Base-by-base conservation (phyloP, 139 green algal species). In the Ettlia oleoabundans region DNA sequence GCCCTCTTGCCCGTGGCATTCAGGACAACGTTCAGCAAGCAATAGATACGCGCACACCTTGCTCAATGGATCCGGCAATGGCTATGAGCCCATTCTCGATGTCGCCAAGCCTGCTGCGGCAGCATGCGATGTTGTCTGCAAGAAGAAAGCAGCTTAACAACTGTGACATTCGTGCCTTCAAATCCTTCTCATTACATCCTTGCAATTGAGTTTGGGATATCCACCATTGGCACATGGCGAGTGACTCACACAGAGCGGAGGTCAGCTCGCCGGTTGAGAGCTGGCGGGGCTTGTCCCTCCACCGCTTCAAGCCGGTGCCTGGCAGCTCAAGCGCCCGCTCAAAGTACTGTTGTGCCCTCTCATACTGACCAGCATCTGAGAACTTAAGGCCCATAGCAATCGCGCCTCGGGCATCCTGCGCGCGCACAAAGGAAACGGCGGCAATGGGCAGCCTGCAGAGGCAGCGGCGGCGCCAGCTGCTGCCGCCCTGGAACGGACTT, bases 111-210 rank as follows among this genome's bases (percentile, higher is more conserved):
- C 83, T 71, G 19, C 86, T 85, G 75, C 94, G 88, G 55, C 92
- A 96, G 85, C 94, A 97, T 1, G 94, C 93, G 37, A 96, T 95
- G 86, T 65, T 58, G 47, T 58, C n/a, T n/a, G n/a, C n/a, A n/a
- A n/a, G n/a, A n/a, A n/a, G n/a, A n/a, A n/a, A n/a, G n/a, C n/a
- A n/a, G n/a, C n/a, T n/a, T n/a, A n/a, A n/a, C n/a, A n/a, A n/a
- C n/a, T n/a, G n/a, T n/a, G n/a, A n/a, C n/a, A n/a, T n/a, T n/a
- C n/a, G n/a, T n/a, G n/a, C n/a, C n/a, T n/a, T n/a, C n/a, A n/a
- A n/a, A n/a, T n/a, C n/a, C n/a, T n/a, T n/a, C n/a, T n/a, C n/a
- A n/a, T n/a, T n/a, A n/a, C n/a, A n/a, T n/a, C n/a, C n/a, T n/a
- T n/a, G n/a, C n/a, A n/a, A n/a, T n/a, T n/a, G n/a, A n/a, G n/a